phyloP scores from a whole-genome alignment of 345 rosid genomes.

The Rhodamnia rubescens region DNA sequence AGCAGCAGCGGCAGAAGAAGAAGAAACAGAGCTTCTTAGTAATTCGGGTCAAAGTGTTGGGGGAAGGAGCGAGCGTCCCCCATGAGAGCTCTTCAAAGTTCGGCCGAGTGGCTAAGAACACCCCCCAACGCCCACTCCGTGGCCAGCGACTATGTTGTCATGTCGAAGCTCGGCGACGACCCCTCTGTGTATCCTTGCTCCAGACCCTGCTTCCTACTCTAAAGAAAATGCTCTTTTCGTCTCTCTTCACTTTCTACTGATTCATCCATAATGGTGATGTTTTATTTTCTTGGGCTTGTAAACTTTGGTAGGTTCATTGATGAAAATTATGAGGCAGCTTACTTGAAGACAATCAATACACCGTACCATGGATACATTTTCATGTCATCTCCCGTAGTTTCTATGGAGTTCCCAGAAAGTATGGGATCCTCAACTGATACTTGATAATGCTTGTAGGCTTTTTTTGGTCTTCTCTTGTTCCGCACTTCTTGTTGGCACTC shows the following conservation, averaged over 20 bases:
- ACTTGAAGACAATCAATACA: too few species aligned
- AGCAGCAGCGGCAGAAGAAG: not conserved
- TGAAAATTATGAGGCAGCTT: too few species aligned
- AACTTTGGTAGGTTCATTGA: too few species aligned
- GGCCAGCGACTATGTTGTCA: conserved; percentile 65
- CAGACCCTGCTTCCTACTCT: too few species aligned
- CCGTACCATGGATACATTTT: too few species aligned
- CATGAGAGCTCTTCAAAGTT: conserved; percentile 39
- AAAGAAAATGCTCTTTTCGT: too few species aligned
- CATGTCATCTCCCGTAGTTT: too few species aligned
- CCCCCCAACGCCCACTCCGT: conserved; percentile 47
- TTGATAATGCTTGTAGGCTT: not conserved
- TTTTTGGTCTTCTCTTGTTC: not conserved
- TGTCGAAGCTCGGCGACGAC: conserved; percentile 75
- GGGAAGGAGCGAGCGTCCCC: not conserved
- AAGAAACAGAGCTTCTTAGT: not conserved
- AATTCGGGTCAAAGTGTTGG: too few species aligned
- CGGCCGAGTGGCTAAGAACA: conserved; percentile 48
- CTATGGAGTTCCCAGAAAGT: too few species aligned
- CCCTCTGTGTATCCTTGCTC: conserved; percentile 48
- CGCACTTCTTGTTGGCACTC: not conserved
- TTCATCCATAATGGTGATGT: too few species aligned
- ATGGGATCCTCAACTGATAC: not conserved
- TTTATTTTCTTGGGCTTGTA: too few species aligned
- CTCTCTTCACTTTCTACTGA: too few species aligned